Evolutionary conservation across 495 filamentous ascomycete genomes (phyloP), one percentile per base, ranked within the genome.

Genomic region (Saxophila tyrrhenica): DNA sequence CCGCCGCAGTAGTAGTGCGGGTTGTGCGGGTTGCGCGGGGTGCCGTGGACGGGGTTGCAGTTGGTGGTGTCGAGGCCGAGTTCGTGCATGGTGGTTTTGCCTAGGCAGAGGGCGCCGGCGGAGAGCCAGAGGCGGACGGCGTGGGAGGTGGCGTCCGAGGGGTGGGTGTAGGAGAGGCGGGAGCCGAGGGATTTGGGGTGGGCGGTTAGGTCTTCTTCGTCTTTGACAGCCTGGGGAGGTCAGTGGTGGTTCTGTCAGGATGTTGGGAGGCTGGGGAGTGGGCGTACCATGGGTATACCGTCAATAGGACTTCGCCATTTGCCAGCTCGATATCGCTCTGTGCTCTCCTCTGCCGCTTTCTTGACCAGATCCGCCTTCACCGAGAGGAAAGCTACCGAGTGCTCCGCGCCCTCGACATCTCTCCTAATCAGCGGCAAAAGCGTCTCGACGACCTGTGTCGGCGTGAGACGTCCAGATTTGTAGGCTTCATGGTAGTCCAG

Each of bases 71-170:
- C 81, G 25, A 85, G 69, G 2, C 91, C 91, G 7, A 94, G 66
- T 70, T 97, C 90, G 68, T 96, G 89, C 91, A 96, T 95, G 39
- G 80, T 90, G 24, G 81, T 76, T 69, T 94, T 95, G 13, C 89
- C 91, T 50, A 95, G 65, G 19, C 95, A 73, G 39, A 96, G 76
- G 11, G 82, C 89, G 1, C 91, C 91, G 0, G 80, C 82, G 44
- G 92, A 84, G 59, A 83, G 73, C 70, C 85, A 78, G 8, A 44
- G 20, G 8, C 20, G 8, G 21, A 89, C 79, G 57, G 85, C 87
- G 86, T 87, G 94, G 9, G 75, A 76, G 1, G 82, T 86, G 3
- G 71, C 71, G 46, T 74, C 74, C 19, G 75, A 60, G 11, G 67
- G 63, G 25, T 62, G 55, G n/a, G 57, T 65, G 51, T 80, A 81